These are phyloP conservation scores for Petunia secreta DNA, from an alignment of 257 asterid genomes.

Conservation along the genomic window DNA sequence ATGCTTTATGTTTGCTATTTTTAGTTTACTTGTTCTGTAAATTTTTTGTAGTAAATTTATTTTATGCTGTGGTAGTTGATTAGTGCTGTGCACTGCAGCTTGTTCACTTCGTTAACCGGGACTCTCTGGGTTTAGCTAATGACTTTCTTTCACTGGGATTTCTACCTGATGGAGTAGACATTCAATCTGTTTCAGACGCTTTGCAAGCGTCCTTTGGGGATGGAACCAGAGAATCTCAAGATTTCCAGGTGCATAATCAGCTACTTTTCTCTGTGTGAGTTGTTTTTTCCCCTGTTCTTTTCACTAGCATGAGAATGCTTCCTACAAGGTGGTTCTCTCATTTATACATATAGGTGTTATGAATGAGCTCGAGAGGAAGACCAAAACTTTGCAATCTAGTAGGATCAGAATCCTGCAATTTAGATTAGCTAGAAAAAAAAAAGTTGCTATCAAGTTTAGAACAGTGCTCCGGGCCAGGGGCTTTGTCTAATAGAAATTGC, in stretches of 20 bases:
- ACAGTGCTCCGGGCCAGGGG: not conserved
- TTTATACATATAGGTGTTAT: not conserved
- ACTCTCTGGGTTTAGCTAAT: constrained; percentile 90
- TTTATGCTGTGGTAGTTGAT: not conserved
- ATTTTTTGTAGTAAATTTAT: constrained; percentile 23
- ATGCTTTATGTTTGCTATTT: not conserved
- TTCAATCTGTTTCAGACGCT: constrained; percentile 86
- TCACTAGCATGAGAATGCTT: not conserved
- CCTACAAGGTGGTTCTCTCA: not conserved
- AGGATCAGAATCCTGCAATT: not conserved
- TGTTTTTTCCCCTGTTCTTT: not conserved
- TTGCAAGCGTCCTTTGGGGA: constrained; percentile 80
- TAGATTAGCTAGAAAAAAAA: not conserved
- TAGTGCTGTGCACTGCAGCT: constrained; percentile 55
- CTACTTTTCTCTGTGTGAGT: not conserved
- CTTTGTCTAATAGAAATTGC: too few relatives aligned
- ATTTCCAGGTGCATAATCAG: constrained; percentile 71
- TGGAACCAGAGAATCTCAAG: constrained; percentile 79
- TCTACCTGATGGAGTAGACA: constrained; percentile 83
- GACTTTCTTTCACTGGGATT: constrained; percentile 95
- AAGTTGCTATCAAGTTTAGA: not conserved
- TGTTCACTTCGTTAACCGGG: constrained; percentile 96
- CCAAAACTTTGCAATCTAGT: constrained; percentile 15
- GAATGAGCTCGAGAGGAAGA: not conserved
- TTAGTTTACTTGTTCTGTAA: not conserved